Base-by-base conservation (phyloP, 2,329 filamentous ascomycete species). In the Lachnellula hyalina region DNA sequence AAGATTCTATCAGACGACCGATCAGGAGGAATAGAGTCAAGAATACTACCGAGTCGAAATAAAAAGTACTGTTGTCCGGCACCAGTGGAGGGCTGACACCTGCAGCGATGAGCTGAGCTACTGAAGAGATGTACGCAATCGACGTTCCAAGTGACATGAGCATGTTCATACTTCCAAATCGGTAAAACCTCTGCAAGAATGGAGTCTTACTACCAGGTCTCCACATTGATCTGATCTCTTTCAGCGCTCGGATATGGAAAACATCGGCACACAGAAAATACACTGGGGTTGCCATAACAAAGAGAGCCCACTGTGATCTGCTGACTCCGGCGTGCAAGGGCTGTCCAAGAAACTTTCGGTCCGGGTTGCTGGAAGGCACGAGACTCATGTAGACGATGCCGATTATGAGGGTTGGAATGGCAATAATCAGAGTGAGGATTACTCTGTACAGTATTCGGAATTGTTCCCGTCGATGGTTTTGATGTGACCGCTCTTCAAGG, bases 161-260 rank as follows among this genome's bases (percentile, higher is more conserved):
- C 75, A 95, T 87, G 68, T 96, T 96, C 92, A 96, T 96, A 74
- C 91, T 96, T 8, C 92, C 92, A 66, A 96, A 96, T n/a, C 88
- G 85, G 70, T 91, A 90, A 66, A 96, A 92, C 14, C 92, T 79
- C 62, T 86, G 81, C 15, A 89, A 64, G 4, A 95, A 69, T 0
- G 90, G 88, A 1, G 86, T 86, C 38, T 80, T 82, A 67, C 90
- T 96, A 28, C 84, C 82, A 2, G 75, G 83, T 21, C 87, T 80
- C 92, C 92, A 96, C 59, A 96, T 76, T 0, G 84, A 79, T 57
- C 78, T 77, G 12, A 96, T 74, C 65, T 96, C 92, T 68, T 91
- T 94, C 61, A 91, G 68, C 0, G 90, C 88, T 41, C 89, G 81
- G 12, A 78, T 72, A 67, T 96, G 93, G 70, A 96, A 96, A 2